phyloP scores from a whole-genome alignment of 2,329 filamentous ascomycete species.

The Helminthosporium solani region DNA sequence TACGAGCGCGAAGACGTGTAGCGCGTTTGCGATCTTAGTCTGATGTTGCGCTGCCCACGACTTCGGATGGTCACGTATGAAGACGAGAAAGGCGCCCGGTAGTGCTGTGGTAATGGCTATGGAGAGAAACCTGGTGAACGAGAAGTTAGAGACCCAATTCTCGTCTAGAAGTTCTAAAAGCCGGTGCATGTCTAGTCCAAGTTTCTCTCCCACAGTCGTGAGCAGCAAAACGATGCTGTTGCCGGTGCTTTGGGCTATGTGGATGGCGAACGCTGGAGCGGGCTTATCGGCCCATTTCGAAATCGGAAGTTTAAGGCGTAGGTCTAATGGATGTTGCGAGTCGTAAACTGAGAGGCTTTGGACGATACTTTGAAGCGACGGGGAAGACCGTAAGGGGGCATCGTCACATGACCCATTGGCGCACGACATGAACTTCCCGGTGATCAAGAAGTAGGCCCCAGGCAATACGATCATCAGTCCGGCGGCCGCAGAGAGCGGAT shows the following conservation, averaged over 20 bases:
- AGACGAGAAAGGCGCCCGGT: constrained; percentile 19
- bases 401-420: constrained; percentile 10
- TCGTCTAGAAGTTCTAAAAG: constrained; percentile 5
- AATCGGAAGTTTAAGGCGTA: constrained; percentile 11
- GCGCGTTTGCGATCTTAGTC: constrained; percentile 18
- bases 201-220: constrained; percentile 10
- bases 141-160: constrained; percentile 19
- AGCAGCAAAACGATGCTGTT: constrained; percentile 9
- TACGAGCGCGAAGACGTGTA: constrained; percentile 25
- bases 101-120: constrained; percentile 22
- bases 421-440: constrained; percentile 14
- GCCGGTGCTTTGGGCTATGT: constrained; percentile 13
- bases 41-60: constrained; percentile 27
- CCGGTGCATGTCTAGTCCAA: constrained; percentile 10
- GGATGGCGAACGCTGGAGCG: constrained; percentile 11
- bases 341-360: constrained; percentile 10
- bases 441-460: constrained; percentile 21
- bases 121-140: constrained; percentile 18
- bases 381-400: constrained; percentile 1
- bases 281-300: constrained; percentile 18
- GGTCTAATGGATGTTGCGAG: constrained; percentile 6
- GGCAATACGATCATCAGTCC: constrained; percentile 22
- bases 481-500: constrained; percentile 21
- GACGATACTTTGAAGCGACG: constrained; percentile 1
- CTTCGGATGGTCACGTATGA: constrained; percentile 13